Evolutionary conservation across 2,329 filamentous ascomycete species (phyloP), one percentile per base, ranked within the genome.

Genomic region (Epichloe hybrida): DNA sequence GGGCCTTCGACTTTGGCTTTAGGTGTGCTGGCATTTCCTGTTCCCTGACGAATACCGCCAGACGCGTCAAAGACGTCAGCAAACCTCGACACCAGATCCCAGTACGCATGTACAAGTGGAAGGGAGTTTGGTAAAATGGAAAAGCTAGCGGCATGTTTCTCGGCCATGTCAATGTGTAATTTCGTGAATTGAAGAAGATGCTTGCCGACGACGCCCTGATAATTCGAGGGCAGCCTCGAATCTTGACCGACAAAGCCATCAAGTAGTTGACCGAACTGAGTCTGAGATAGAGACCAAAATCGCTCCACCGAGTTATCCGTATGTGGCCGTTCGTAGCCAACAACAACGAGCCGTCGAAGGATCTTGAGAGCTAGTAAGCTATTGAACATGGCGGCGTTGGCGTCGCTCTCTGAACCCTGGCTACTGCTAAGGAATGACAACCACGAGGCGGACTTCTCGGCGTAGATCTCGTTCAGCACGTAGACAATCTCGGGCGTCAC

Each of bases 181-280:
- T 97, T 98, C 3, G 90, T 83, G 47, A 97, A 83, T 62, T 97
- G 90, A 41, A 96, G 69, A 2, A 95, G 72, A 62, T 96, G 90
- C 62, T 89, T 94, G 56, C 86, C 86, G n/a, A 95, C 71, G 23
- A 84, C 62, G 37, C 76, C 77, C 52, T 79, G 77, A 23, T 81
- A 75, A 4, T 69, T 66, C 4, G 72, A 64, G 2, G 83, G 67
- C 3, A 78, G 65, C 5, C 71, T 68, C n/a, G 74, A 74, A 47
- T 80, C 74, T 41, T 75, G 72, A 56, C 75, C 74, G 48, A 84
- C 72, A 53, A 84, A 78, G 23, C 70, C 70, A 37, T 70, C 70
- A 37, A 94, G 76, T 54, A 95, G 83, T 40, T 84, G 76, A n/a
- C 81, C 82, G 55, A 95, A 85, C 55, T 95, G 87, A 8, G 76